phyloP scores from a whole-genome alignment of 1,139 yeast species.

The Pneumocystis murina region DNA sequence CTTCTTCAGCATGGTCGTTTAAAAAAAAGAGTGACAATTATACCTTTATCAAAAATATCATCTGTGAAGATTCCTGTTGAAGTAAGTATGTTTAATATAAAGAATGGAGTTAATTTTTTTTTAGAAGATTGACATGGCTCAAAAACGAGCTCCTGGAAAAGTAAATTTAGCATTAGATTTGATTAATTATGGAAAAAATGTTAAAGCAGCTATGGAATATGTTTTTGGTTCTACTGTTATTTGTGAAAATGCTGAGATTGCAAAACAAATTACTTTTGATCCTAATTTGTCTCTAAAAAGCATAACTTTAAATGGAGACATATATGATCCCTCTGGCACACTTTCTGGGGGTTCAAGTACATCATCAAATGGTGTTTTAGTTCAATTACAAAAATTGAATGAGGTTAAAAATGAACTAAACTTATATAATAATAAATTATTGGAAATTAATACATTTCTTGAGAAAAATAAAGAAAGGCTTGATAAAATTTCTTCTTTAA shows the following conservation, averaged over 20 bases:
- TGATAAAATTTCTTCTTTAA: constrained; percentile 41
- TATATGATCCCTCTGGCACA: constrained; percentile 92
- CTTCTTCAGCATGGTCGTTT: constrained; percentile 65
- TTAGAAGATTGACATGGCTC: constrained; percentile 35
- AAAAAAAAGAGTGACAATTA: constrained; percentile 72
- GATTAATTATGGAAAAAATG: constrained; percentile 56
- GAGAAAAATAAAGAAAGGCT: constrained; percentile 34
- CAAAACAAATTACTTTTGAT: constrained; percentile 74
- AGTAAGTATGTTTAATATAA: not conserved
- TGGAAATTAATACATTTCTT: constrained; percentile 31
- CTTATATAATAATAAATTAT: constrained; percentile 30
- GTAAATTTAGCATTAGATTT: constrained; percentile 78
- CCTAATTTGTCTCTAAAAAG: constrained; percentile 67
- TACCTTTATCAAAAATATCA: constrained; percentile 76
- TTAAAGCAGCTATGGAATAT: constrained; percentile 72
- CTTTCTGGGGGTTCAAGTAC: constrained; percentile 87
- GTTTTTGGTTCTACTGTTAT: constrained; percentile 80
- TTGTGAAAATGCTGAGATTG: constrained; percentile 77
- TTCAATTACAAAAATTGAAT: constrained; percentile 56
- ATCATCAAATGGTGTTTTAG: constrained; percentile 35
- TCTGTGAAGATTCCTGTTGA: constrained; percentile 30
- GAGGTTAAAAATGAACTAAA: constrained; percentile 31
- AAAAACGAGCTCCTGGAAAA: constrained; percentile 57
- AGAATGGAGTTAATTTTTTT: not conserved
- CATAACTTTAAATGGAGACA: constrained; percentile 88